These are phyloP conservation scores for Physaria fendleri DNA, from an alignment of 345 rosid species.

Conservation along the genomic window DNA sequence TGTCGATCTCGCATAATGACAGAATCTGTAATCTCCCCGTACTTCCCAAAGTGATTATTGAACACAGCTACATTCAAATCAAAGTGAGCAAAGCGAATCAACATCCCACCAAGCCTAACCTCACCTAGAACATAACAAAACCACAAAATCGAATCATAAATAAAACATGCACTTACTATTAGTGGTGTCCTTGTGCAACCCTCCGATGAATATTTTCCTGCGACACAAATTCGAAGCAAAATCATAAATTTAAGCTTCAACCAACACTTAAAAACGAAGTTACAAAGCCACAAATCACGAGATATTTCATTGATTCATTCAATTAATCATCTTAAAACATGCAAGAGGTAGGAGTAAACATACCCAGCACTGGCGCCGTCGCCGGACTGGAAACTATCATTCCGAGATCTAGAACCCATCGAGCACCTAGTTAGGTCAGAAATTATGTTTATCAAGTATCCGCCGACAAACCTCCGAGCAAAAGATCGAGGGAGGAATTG, in stretches of 20 bases:
- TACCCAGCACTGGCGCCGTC: constrained; percentile 89
- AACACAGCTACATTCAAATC: constrained; percentile 46
- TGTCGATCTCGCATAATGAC: constrained; percentile 91
- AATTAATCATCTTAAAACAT: neutral
- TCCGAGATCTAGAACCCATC: constrained; percentile 56
- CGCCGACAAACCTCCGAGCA: neutral
- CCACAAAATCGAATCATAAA: neutral
- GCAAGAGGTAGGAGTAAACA: constrained; percentile 9
- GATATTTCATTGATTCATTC: neutral
- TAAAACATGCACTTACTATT: constrained; percentile 31
- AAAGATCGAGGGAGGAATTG: neutral
- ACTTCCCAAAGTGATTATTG: constrained; percentile 66
- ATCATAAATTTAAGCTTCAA: neutral
- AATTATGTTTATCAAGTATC: neutral
- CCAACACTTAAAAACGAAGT: neutral
- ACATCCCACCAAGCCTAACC: neutral
- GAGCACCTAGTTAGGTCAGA: neutral
- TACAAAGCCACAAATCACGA: neutral
- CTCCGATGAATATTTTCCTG: constrained; percentile 86
- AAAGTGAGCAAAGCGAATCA: neutral
- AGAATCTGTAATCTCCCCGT: constrained; percentile 80
- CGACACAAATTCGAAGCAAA: neutral
- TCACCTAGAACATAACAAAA: neutral
- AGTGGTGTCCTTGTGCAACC: constrained; percentile 71
- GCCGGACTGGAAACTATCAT: constrained; percentile 46